Base-by-base conservation (phyloP, 2,329 filamentous ascomycete species). In the Aureobasidium sp. region DNA sequence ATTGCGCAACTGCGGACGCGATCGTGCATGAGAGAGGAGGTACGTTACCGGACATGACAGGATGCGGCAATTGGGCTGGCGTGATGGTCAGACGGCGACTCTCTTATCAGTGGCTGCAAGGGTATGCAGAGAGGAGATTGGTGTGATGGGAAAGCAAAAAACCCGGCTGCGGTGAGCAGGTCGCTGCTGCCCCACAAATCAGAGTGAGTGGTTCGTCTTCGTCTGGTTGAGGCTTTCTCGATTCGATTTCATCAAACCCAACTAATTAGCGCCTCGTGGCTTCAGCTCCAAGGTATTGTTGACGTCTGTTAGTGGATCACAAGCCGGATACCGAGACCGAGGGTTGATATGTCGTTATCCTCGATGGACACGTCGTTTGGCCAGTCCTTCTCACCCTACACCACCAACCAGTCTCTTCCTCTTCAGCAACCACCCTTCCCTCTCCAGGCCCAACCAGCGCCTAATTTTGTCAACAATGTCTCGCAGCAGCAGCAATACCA, bases 361-460 rank as follows among this genome's bases (percentile, higher is more conserved):
- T 22, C 55, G 31, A 48, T 59, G 55, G 45, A 59, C 22, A 14
- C 42, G 5, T 22, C 42, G 15, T 59, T 59, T 29, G 55, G 55
- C 55, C 57, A 60, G 47, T 60, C 57, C 17, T 60, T 60, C 37
- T 51, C 57, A 31, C 37, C 57, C 8, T 60, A 60, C 45, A 49
- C 31, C 15, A 31, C 9, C 57, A 49, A 60, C 58, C 79, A 84
- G 74, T 76, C 78, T 59, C 79, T 76, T 42, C 73, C 75, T 58
- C 79, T 81, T 60, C 76, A 77, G 56, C 75, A 74, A 51, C 74
- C 20, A 27, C 39, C 25, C 22, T 56, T 55, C 29, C 42, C 61
- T 22, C 4, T 27, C 51, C 47, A 45, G 41, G 41, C 11, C 31
- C 47, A 44, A 14, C 25, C 27, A 2, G 41, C 22, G 44, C 41